phyloP scores from a whole-genome alignment of 768 basidiomycete genomes.

The Termitomyces sp. region DNA sequence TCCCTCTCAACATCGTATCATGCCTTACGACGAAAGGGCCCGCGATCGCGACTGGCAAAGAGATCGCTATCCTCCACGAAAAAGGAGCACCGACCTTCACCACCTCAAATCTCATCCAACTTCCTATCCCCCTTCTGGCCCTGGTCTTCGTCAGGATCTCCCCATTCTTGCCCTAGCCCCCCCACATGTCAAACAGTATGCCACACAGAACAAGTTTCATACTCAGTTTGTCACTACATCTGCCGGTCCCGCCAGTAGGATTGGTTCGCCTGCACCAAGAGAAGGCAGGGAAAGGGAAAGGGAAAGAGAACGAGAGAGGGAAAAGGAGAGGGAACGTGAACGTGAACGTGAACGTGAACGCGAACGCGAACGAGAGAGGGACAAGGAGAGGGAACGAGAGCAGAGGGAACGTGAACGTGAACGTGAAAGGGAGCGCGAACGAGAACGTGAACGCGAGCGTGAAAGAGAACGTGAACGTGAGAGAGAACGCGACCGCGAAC shows the following conservation, averaged over 20 bases:
- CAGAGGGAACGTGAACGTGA: not conserved
- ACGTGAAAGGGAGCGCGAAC: not conserved
- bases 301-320: constrained; percentile 2
- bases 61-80: not conserved
- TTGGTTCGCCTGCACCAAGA: constrained; percentile 13
- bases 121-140: not conserved
- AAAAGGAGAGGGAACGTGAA: not conserved
- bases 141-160: constrained; percentile 7
- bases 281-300: constrained; percentile 7
- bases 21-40: not conserved
- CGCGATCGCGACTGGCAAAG: not conserved
- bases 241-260: constrained; percentile 6
- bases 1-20: too few relatives aligned
- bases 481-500: not conserved
- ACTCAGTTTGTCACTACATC: constrained; percentile 18
- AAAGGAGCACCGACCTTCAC: not conserved
- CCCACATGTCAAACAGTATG: constrained; percentile 16
- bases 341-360: not conserved
- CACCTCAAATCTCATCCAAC: not conserved
- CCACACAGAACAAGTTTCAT: constrained; percentile 22
- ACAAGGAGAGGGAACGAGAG: not conserved
- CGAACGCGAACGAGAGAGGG: not conserved
- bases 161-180: constrained; percentile 6
- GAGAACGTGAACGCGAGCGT: constrained; percentile 11
- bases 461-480: constrained; percentile 11